Evolutionary conservation across 768 basidiomycete genomes (phyloP), one percentile per base, ranked within the genome.

Genomic region (Gautieria morchelliformis): DNA sequence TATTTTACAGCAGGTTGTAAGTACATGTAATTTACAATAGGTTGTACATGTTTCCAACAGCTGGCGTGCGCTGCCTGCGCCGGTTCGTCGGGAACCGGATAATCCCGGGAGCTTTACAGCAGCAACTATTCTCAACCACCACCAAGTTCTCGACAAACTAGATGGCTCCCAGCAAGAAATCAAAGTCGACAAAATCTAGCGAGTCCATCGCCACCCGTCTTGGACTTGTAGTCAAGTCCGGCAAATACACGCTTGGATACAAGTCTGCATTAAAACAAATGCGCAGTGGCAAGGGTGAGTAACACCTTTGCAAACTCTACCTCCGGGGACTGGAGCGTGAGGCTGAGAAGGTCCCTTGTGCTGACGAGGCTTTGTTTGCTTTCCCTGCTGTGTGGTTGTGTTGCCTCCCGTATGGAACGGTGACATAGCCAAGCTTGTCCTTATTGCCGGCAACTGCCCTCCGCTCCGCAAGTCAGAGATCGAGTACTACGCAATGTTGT

Each of bases 401-500:
- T 33, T 33, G n/a, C 59, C 55, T n/a, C 22, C 60, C 15, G 15
- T 57, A 2, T 37, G 45, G 24, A 54, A 39, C 39, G 37, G 42
- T 41, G 32, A 40, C 53, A 56, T 69, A 99, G 95, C 95, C 74
- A 98, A 96, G 78, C 91, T 99, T 65, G 87, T 99, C 70, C 77
- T 99, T 72, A 96, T 99, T 70, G 93, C 95, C 67, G 94, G 93
- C 65, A 99, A 99, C 78, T 96, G 93, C 78, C 96, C 96, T 58
- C 96, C 96, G 61, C 84, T 99, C 61, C 92, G 96, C 74, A 96
- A 96, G 74, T 97, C 95, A 60, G 96, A 99, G 80, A 81, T 99
- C 59, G 96, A 99, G 79, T 99, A 99, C 81, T 99, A 99, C 71
- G 96, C 93, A 76, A 96, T 96, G 94, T 81, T 99, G 71, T 96